A percentile compares a stretch with the other conserved stretches of the same genome.
Evolutionary conservation across 257 asterid genomes (phyloP).

Genomic region (Solanum sparsipilum): DNA sequence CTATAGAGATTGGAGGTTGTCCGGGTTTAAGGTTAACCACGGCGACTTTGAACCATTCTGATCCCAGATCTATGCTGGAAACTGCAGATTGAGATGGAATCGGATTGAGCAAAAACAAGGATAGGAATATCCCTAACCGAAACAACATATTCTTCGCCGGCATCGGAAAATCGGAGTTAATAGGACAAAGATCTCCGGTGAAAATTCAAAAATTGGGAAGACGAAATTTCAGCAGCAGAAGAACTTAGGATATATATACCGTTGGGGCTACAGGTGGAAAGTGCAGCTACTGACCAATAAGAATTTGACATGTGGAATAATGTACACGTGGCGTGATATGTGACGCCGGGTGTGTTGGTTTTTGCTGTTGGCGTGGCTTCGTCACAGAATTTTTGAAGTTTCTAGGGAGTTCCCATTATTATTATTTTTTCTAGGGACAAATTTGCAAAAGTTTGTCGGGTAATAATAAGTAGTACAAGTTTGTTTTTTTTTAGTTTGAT

Average conservation of each 20-base stretch:
- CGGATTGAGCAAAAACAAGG: constrained; percentile 21
- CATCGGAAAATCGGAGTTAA: neutral
- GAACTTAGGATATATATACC: constrained; percentile 15
- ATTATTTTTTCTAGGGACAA: neutral
- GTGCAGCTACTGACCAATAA: constrained; percentile 15
- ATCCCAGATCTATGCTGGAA: constrained; percentile 96
- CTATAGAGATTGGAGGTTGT: constrained; percentile 83
- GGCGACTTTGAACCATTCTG: constrained; percentile 92
- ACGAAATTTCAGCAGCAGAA: neutral
- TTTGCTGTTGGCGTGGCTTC: neutral
- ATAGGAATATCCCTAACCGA: constrained; percentile 32
- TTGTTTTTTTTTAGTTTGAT: neutral
- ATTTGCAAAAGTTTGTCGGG: neutral
- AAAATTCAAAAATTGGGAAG: neutral
- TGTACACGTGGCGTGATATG: constrained; percentile 39
- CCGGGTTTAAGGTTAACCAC: constrained; percentile 93
- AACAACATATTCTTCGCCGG: constrained; percentile 7
- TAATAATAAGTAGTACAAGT: neutral
- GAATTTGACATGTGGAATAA: constrained; percentile 7
- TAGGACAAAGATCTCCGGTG: neutral
- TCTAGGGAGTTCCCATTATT: neutral
- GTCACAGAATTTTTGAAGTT: neutral
- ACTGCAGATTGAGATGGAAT: constrained; percentile 68
- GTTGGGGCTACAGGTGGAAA: constrained; percentile 28
- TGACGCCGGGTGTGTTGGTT: constrained; percentile 53